Evolutionary conservation across 2,329 filamentous ascomycete genomes (phyloP).

Genomic region (Colletotrichum horii): DNA sequence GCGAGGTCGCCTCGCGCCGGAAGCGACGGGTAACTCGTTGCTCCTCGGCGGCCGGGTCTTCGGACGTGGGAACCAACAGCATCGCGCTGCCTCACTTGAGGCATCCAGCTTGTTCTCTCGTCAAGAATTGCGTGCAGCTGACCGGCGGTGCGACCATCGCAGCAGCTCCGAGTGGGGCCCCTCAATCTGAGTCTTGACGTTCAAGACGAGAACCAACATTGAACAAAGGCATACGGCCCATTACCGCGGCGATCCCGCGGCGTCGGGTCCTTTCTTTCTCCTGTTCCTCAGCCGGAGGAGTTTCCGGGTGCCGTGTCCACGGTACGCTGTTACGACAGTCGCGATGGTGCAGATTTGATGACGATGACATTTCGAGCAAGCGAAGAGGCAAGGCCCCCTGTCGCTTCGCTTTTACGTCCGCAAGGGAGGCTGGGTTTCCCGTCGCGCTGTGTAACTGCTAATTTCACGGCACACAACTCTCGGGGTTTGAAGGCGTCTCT

Average conservation of each 20-base stretch:
- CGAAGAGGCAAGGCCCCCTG: background rate
- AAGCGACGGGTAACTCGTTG: background rate
- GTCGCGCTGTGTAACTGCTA: background rate
- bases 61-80: background rate
- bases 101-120: background rate
- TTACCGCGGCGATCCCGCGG: background rate
- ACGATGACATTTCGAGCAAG: conserved; percentile 10
- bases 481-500: background rate
- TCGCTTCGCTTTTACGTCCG: background rate
- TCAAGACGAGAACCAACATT: background rate
- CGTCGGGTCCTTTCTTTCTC: background rate
- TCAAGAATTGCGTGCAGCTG: background rate
- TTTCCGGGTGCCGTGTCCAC: background rate
- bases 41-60: background rate
- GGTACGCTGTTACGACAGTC: background rate
- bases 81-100: background rate
- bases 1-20: background rate
- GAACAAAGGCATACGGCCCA: background rate
- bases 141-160: background rate
- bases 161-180: background rate
- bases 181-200: background rate
- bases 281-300: background rate
- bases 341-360: conserved; percentile 6
- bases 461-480: background rate
- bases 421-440: background rate